phyloP scores from a whole-genome alignment of 768 basidiomycete species.

The Mycena polygramma region DNA sequence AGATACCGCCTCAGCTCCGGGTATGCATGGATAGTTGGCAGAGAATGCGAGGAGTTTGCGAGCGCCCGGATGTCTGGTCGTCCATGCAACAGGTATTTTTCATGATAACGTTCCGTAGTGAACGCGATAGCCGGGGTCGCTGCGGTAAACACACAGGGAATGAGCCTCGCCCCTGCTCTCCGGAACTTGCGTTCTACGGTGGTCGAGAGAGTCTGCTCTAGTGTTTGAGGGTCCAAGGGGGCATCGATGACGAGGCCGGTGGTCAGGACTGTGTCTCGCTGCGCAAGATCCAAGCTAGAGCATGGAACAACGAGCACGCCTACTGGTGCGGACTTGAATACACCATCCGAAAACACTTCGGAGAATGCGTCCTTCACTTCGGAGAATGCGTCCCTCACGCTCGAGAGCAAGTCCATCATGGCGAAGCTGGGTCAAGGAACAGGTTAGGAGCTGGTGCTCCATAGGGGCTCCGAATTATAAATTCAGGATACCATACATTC shows the following conservation, averaged over 20 bases:
- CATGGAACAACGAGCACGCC: too few relatives aligned
- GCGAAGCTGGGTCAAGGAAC: too few relatives aligned
- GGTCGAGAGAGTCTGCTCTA: neutral
- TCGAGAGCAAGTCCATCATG: too few relatives aligned
- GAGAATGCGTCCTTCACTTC: too few relatives aligned
- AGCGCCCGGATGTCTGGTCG: neutral
- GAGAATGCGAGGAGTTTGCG: neutral
- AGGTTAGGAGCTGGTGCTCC: too few relatives aligned
- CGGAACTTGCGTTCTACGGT: conserved; percentile 21
- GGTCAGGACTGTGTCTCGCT: neutral
- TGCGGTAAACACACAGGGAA: neutral
- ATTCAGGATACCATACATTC: neutral
- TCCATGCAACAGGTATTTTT: neutral
- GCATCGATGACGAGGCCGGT: conserved; percentile 15
- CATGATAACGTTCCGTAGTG: neutral
- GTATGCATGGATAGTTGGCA: neutral
- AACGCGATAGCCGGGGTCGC: neutral
- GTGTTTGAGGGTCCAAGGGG: conserved; percentile 8
- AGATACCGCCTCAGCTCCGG: conserved; percentile 1
- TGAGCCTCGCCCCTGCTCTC: conserved; percentile 17
- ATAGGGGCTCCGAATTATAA: too few relatives aligned
- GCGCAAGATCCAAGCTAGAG: too few relatives aligned
- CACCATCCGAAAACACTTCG: too few relatives aligned
- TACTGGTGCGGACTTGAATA: too few relatives aligned
- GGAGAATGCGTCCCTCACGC: too few relatives aligned